Evolutionary conservation across 208 protist species (phyloP).

Genomic region (Trypanosoma boissoni): DNA sequence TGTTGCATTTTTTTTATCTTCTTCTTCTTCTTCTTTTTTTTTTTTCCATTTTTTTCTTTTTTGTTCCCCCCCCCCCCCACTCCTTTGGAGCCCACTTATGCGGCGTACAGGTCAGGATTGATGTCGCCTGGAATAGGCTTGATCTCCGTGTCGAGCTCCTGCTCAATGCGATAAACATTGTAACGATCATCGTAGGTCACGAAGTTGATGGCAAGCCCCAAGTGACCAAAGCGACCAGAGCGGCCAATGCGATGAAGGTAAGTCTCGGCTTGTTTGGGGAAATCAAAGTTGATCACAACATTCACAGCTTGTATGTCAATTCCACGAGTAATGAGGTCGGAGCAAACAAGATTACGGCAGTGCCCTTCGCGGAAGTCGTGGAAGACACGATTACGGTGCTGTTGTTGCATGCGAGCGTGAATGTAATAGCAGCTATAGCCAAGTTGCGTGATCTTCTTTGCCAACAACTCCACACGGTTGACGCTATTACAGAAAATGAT

Average conservation of each 20-base stretch:
- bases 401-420: constrained; percentile 98
- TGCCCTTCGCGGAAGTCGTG: constrained; percentile 98
- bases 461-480: constrained; percentile 98
- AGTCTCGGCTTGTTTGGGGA: constrained; percentile 97
- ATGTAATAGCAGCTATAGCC: constrained; percentile 99
- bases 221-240: constrained; percentile 96
- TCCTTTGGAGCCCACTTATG: constrained; percentile 34
- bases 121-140: constrained; percentile 97
- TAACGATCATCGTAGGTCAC: constrained; percentile 97
- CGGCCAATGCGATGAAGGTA: constrained; percentile 98
- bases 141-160: constrained; percentile 99
- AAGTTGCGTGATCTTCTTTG: constrained; percentile 99
- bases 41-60: constrained; percentile 16
- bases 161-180: constrained; percentile 97
- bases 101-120: constrained; percentile 94
- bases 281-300: constrained; percentile 99
- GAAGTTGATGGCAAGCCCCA: constrained; percentile 99
- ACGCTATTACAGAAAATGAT: constrained; percentile 99
- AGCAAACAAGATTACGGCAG: constrained; percentile 98
- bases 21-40: constrained; percentile 6
- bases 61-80: background rate
- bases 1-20: background rate
- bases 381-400: constrained; percentile 98
- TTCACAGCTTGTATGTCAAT: constrained; percentile 99
- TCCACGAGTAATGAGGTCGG: constrained; percentile 99